Percentiles rank a stretch among this genome's conserved stretches.
These are phyloP conservation scores for Breynia disticha DNA, from an alignment of 441 rosid genomes.

Conservation along the genomic window DNA sequence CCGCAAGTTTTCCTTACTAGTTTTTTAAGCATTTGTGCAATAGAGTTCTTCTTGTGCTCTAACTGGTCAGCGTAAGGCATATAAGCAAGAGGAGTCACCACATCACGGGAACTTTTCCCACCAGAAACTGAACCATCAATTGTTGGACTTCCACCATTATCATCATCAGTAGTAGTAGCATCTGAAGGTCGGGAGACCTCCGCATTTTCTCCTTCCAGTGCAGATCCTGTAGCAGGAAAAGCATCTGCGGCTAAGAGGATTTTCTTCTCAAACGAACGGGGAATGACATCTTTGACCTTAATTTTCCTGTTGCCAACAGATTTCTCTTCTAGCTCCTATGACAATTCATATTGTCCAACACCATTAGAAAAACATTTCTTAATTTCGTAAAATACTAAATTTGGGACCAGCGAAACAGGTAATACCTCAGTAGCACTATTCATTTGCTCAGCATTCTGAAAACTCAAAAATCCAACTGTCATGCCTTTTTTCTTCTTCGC, in stretches of 20 bases:
- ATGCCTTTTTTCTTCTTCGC: slow-evolving; percentile 81
- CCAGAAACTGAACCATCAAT: slow-evolving; percentile 22
- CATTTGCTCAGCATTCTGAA: slow-evolving; percentile 53
- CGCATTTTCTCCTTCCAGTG: slow-evolving; percentile 20
- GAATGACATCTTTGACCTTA: slow-evolving; percentile 68
- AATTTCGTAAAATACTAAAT: slow-evolving; percentile 7
- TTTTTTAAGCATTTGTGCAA: slow-evolving; percentile 54
- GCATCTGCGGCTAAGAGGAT: slow-evolving; percentile 25
- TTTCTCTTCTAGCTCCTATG: slow-evolving; percentile 65
- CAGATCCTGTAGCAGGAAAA: slow-evolving; percentile 14
- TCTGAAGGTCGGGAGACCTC: slow-evolving; percentile 13
- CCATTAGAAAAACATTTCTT: slow-evolving; percentile 6
- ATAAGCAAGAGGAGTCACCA: slow-evolving; percentile 73
- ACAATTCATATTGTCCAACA: slow-evolving; percentile 14
- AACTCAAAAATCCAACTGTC: slow-evolving; percentile 74
- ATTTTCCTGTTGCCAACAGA: slow-evolving; percentile 46
- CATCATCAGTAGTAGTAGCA: slow-evolving; percentile 8
- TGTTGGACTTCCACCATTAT: slow-evolving; percentile 20
- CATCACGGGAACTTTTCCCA: slow-evolving; percentile 63
- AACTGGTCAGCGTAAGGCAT: slow-evolving; percentile 54
- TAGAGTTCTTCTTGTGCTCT: slow-evolving; percentile 57
- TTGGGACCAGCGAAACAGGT: slow-evolving; percentile 1
- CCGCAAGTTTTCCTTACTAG: slow-evolving; percentile 31
- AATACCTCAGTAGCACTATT: slow-evolving; percentile 49
- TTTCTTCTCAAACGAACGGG: slow-evolving; percentile 50